phyloP scores from a whole-genome alignment of 495 filamentous ascomycete species.

The Penicillium simplicissimum region DNA sequence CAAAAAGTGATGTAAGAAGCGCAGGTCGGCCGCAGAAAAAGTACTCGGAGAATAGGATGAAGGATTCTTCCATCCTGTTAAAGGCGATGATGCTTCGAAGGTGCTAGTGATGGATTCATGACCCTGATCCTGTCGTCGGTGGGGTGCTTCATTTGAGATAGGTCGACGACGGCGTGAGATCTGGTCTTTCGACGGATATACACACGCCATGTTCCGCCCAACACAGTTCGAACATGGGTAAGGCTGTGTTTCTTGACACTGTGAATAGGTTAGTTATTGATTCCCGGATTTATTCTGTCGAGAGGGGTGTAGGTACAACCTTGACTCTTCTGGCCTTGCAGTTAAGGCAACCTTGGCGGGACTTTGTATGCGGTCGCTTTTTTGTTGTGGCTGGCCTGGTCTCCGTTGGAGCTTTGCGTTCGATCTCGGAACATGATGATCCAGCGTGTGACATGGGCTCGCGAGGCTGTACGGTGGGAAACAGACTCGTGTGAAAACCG shows the following conservation, averaged over 20 bases:
- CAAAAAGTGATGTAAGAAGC: slow-evolving; percentile 65
- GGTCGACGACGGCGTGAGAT: neutral
- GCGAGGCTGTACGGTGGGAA: neutral
- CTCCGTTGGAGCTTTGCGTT: neutral
- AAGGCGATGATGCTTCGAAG: neutral
- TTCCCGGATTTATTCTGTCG: neutral
- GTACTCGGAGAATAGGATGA: neutral
- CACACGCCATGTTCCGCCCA: neutral
- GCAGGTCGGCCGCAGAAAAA: slow-evolving; percentile 36
- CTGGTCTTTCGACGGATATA: neutral
- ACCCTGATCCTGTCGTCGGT: neutral
- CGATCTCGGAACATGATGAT: neutral
- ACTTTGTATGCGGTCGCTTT: slow-evolving; percentile 56
- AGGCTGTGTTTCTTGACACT: neutral
- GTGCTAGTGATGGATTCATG: neutral
- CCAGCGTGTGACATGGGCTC: neutral
- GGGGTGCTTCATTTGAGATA: neutral
- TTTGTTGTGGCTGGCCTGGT: neutral
- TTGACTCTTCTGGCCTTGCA: slow-evolving; percentile 66
- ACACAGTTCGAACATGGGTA: neutral
- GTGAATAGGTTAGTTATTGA: neutral
- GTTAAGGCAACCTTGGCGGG: slow-evolving; percentile 62
- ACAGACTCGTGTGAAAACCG: neutral
- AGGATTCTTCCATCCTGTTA: neutral
- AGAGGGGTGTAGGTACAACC: slow-evolving; percentile 14